phyloP scores from a whole-genome alignment of 1,284 basidiomycete species.

The Trichosporon inkin region DNA sequence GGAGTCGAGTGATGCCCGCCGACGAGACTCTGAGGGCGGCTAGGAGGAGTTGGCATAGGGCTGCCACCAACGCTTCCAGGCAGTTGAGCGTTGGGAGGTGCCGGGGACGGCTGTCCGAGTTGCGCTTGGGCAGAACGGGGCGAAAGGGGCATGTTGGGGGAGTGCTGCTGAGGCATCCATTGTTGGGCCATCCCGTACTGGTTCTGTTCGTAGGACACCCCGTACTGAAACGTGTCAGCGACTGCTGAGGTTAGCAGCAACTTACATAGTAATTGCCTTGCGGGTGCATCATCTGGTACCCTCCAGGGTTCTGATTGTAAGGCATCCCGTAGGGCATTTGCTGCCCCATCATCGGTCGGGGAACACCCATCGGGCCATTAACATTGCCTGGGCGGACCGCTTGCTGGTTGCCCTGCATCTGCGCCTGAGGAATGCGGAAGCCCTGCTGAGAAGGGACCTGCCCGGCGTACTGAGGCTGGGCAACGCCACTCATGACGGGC shows the following conservation, averaged over 20 bases:
- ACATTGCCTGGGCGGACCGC: constrained; percentile 15
- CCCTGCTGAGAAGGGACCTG: constrained; percentile 30
- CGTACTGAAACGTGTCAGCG: background rate
- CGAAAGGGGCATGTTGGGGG: constrained; percentile 33
- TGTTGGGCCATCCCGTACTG: constrained; percentile 6
- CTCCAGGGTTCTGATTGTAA: constrained; percentile 30
- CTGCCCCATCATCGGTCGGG: constrained; percentile 22
- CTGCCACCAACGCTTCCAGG: constrained; percentile 34
- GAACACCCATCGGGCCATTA: constrained; percentile 14
- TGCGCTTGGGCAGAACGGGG: constrained; percentile 33
- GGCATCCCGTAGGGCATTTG: constrained; percentile 30
- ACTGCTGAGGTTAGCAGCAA: constrained; percentile 4
- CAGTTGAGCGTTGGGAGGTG: constrained; percentile 27
- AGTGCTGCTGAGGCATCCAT: constrained; percentile 27
- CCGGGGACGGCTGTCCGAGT: constrained; percentile 32
- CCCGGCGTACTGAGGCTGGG: constrained; percentile 19
- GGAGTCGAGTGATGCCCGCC: constrained; percentile 29
- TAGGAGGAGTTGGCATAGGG: constrained; percentile 40
- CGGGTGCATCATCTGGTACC: constrained; percentile 39
- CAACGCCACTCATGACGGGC: constrained; percentile 28
- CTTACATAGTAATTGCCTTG: constrained; percentile 36
- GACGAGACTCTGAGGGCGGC: constrained; percentile 36
- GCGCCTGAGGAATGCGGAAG: constrained; percentile 26
- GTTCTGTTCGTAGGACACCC: background rate
- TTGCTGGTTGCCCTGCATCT: constrained; percentile 23